A percentile compares a stretch with the other conserved stretches of the same genome.
Conservation (phyloP, 2,329 filamentous ascomycete genomes). For the Dothideomycetidae sp. region DNA sequence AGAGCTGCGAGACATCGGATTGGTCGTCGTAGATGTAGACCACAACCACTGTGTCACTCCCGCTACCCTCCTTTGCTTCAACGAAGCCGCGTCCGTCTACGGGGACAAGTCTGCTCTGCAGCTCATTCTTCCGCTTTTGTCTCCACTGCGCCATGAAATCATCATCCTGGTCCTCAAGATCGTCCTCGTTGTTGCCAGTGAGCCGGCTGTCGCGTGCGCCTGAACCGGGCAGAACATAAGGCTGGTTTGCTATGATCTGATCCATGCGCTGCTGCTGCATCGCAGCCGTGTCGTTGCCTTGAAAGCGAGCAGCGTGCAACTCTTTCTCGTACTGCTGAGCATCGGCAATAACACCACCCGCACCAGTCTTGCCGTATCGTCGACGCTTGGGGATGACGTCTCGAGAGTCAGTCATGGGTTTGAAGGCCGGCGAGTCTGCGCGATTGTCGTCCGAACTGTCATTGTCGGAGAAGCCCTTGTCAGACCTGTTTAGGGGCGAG, state of each 20-base stretch:
- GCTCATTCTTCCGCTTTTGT: slow-evolving; percentile 60
- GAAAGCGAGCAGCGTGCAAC: neutral
- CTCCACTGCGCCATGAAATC: slow-evolving; percentile 76
- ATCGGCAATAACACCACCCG: slow-evolving; percentile 78
- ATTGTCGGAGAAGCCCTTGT: slow-evolving; percentile 20
- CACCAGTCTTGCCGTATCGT: slow-evolving; percentile 58
- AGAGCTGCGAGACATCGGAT: slow-evolving; percentile 64
- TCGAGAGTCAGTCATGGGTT: slow-evolving; percentile 29
- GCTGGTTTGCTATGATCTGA: slow-evolving; percentile 3
- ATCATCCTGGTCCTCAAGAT: slow-evolving; percentile 56
- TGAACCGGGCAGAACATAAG: slow-evolving; percentile 6
- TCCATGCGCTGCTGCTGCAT: slow-evolving; percentile 5
- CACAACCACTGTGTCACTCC: slow-evolving; percentile 66
- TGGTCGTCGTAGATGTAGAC: slow-evolving; percentile 86
- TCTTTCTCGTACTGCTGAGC: slow-evolving; percentile 50
- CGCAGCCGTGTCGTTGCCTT: slow-evolving; percentile 1
- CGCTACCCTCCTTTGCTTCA: slow-evolving; percentile 88
- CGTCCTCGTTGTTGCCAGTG: slow-evolving; percentile 34
- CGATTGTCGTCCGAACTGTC: slow-evolving; percentile 24
- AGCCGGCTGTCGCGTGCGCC: slow-evolving; percentile 5
- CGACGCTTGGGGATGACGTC: slow-evolving; percentile 46
- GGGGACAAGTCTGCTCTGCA: slow-evolving; percentile 48
- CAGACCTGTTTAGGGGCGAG: slow-evolving; percentile 29
- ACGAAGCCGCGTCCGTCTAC: slow-evolving; percentile 87
- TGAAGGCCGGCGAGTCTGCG: slow-evolving; percentile 20